Conservation (phyloP, 768 basidiomycete species). For the Lactarius sp. region DNA sequence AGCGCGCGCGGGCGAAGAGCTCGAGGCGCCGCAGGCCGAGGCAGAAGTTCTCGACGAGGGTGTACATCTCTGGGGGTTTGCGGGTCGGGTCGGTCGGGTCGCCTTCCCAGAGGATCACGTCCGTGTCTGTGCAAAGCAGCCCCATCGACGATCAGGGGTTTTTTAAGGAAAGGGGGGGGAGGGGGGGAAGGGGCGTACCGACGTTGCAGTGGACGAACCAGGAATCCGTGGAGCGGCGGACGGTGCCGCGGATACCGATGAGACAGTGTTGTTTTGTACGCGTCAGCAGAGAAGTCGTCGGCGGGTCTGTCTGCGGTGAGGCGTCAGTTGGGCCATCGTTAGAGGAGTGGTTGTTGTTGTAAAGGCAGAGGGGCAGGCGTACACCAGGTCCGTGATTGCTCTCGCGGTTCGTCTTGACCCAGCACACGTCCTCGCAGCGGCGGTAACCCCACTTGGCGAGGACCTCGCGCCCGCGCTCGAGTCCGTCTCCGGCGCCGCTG, state of each 20-base stretch:
- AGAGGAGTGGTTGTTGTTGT: no score
- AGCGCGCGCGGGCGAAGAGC: conserved; percentile 68
- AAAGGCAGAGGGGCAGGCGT: conserved; percentile 29
- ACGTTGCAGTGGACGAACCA: conserved; percentile 99
- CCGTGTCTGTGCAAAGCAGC: conserved; percentile 60
- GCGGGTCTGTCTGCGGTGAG: conserved; percentile 65
- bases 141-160: neutral
- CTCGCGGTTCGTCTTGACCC: conserved; percentile 87
- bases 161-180: conserved; percentile 18
- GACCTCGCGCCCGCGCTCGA: conserved; percentile 88
- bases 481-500: conserved; percentile 79
- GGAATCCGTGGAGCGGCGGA: conserved; percentile 87
- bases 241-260: conserved; percentile 96
- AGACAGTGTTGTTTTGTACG: conserved; percentile 94
- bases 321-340: neutral
- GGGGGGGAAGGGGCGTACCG: conserved; percentile 48
- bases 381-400: conserved; percentile 73
- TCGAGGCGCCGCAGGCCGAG: conserved; percentile 89
- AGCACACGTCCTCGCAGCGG: conserved; percentile 96
- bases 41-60: conserved; percentile 96
- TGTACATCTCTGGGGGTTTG: conserved; percentile 94
- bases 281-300: conserved; percentile 79
- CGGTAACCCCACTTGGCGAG: conserved; percentile 93
- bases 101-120: conserved; percentile 96
- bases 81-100: conserved; percentile 75